Base-by-base conservation (phyloP, 2,329 filamentous ascomycete genomes). In the Ascosphaera apis region DNA sequence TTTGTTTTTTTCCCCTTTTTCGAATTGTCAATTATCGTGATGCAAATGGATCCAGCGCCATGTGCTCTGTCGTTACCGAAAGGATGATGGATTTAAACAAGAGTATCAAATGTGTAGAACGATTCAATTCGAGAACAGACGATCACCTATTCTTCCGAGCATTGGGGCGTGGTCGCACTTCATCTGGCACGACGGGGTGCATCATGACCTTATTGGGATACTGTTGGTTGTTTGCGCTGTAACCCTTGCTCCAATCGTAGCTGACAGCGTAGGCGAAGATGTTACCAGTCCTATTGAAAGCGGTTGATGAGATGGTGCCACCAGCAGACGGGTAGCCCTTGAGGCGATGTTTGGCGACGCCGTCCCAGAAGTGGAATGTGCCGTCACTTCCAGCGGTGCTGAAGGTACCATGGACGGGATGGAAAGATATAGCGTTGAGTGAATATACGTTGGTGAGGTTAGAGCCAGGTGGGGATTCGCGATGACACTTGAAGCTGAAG, bases 401-500 rank as follows among this genome's bases (percentile, higher is more conserved):
- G 62, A 98, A 98, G n/a, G 88, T 98, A 49, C 88, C 88, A 56
- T 93, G 84, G 9, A 79, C 67, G 1, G 88, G 88, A 60, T 98
- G 88, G 72, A 95, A 95, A 16, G 81, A 91, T 55, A 98, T 98
- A 46, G 83, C 77, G 60, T 98, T 98, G 51, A 98, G 83, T 1
- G 83, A 76, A 63, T 84, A 88, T 47, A 95, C 88, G 50, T 86
- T 88, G 47, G 79, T 81, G 43, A 76, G 62, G 56, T 82, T 84
- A 1, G 53, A 70, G 36, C 53, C 57, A 39, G 72, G 60, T 1
- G 78, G 71, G 3, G 72, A 69, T 48, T 92, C 81, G 40, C 88
- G 83, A 56, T 98, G 88, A 58, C 88, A 98, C 60, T 95, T 95
- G 72, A 98, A 98, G 31, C 82, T 92, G 65, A 98, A 98, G 63